Evolutionary conservation across 495 filamentous ascomycete genomes (phyloP), one percentile per base, ranked within the genome.

Genomic region (Neurospora sublineolata): DNA sequence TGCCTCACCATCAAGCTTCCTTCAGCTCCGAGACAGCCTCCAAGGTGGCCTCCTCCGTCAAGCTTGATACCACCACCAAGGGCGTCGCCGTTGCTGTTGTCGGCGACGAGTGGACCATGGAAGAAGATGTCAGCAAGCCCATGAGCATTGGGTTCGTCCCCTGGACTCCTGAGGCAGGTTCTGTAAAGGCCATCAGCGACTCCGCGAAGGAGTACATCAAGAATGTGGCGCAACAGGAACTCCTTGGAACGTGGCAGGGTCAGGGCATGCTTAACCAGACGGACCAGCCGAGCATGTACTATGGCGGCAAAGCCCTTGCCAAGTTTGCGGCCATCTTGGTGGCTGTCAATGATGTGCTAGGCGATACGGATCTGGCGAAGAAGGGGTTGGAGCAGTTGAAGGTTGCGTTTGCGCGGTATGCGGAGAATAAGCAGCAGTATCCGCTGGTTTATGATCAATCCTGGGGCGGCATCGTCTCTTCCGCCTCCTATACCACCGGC

Each of bases 271-370:
- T 82, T 30, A 77, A 79, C 6, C 91, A 96, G 77, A 89, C 88
- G 5, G 86, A 95, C 72, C 84, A 94, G 39, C 86, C 96, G 78
- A 96, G 91, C 73, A 96, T 97, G 91, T 99, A 99, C 80, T 99
- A 92, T 78, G 90, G 91, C 73, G 94, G 94, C 74, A 99, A 99
- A 87, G 93, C 90, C 0, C 82, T 97, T 10, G 92, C 91, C 74
- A 97, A 97, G 76, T 97, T 95, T 78, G 94, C 93, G 4, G 83
- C 81, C 16, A 82, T 95, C 30, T 82, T 92, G 46, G 90, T 92
- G 78, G 88, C 89, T 0, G 83, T 92, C 30, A 84, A 89, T 73
- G 86, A 91, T 69, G 80, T 97, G 37, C 83, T 90, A 18, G 82
- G 86, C 33, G 86, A 94, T 68, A 78, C 79, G 37, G 80, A 81